phyloP scores from a whole-genome alignment of 495 filamentous ascomycete species.

The Hyaloscypha bicolor region DNA sequence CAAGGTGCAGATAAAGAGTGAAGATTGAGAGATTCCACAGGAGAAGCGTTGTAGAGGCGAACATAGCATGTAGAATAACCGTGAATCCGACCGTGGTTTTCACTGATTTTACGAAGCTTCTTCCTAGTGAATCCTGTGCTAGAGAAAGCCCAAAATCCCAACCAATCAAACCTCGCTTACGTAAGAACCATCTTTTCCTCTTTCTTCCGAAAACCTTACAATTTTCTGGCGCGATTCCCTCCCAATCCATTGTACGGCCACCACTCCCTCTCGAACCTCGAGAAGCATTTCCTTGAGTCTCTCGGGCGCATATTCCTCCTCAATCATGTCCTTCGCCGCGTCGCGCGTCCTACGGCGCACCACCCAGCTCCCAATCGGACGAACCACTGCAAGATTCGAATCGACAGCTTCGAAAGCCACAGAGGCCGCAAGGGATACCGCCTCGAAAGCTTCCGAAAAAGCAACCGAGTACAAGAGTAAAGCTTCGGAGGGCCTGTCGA shows the following conservation, averaged over 20 bases:
- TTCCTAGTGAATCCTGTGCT: background rate
- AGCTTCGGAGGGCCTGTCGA: constrained; percentile 83
- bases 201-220: constrained; percentile 25
- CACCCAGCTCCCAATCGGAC: constrained; percentile 59
- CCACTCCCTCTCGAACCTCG: constrained; percentile 12
- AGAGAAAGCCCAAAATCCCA: background rate
- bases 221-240: constrained; percentile 22
- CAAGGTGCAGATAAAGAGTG: constrained; percentile 87
- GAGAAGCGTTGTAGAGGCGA: background rate
- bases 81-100: background rate
- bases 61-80: constrained; percentile 12
- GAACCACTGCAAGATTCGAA: constrained; percentile 58
- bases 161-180: background rate
- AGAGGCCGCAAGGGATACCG: constrained; percentile 55
- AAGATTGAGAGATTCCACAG: constrained; percentile 27
- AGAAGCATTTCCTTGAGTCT: constrained; percentile 19
- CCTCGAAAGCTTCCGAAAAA: constrained; percentile 65
- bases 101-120: background rate
- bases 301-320: constrained; percentile 19
- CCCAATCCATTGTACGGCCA: constrained; percentile 28
- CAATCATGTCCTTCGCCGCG: constrained; percentile 44
- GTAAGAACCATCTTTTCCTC: constrained; percentile 23
- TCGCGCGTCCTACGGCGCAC: constrained; percentile 57
- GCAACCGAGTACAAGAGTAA: constrained; percentile 69
- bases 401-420: constrained; percentile 69